These are phyloP conservation scores for Hortaea werneckii DNA, from an alignment of 2,329 filamentous ascomycete species.

Conservation along the genomic window DNA sequence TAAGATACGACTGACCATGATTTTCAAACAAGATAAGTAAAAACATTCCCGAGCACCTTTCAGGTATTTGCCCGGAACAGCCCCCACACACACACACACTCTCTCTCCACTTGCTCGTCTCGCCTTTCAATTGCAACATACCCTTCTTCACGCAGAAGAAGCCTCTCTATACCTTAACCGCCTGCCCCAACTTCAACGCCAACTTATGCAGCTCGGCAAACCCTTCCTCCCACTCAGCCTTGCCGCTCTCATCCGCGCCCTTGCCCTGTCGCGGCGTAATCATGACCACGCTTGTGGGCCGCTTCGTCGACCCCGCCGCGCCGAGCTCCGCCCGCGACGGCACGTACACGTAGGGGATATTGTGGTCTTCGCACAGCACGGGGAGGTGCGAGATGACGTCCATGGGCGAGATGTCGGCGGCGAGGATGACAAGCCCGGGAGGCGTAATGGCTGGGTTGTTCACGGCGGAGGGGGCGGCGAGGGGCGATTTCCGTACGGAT, in stretches of 20 bases:
- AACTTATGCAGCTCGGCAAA: conserved; percentile 50
- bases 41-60: too few relatives aligned
- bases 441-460: conserved; percentile 40
- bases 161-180: conserved; percentile 40
- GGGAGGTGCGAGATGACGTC: conserved; percentile 98
- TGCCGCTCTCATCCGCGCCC: conserved; percentile 30
- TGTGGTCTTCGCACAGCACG: conserved; percentile 95
- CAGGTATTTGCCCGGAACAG: not conserved
- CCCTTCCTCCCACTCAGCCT: conserved; percentile 43
- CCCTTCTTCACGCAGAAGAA: too few relatives aligned
- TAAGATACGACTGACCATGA: too few relatives aligned
- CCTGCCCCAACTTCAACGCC: conserved; percentile 48
- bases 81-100: not conserved
- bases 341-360: conserved; percentile 93
- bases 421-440: conserved; percentile 73
- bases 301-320: conserved; percentile 86
- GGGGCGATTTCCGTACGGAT: conserved; percentile 82
- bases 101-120: not conserved
- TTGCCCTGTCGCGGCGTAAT: conserved; percentile 46
- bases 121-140: not conserved
- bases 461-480: conserved; percentile 46
- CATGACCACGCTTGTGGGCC: conserved; percentile 95
- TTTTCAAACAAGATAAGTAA: too few relatives aligned
- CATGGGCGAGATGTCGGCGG: conserved; percentile 94
- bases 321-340: conserved; percentile 86